Evolutionary conservation across 2,329 filamentous ascomycete species (phyloP).

Genomic region (Phoma herbarum): DNA sequence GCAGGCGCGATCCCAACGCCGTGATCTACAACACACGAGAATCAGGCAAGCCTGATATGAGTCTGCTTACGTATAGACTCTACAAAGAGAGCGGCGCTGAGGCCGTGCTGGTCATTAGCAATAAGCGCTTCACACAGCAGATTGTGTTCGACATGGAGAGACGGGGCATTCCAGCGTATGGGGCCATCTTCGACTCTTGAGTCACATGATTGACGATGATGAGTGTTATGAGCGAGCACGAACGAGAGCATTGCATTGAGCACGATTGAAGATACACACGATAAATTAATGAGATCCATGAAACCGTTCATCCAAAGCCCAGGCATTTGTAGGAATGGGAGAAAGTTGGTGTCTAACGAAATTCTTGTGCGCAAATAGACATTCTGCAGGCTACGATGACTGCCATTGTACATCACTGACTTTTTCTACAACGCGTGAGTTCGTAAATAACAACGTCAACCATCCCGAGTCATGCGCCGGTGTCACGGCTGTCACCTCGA

Average conservation of each 20-base stretch:
- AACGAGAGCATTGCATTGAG: neutral
- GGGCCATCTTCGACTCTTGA: conserved; percentile 75
- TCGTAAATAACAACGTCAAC: neutral
- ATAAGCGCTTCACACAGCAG: conserved; percentile 74
- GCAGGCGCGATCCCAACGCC: conserved; percentile 67
- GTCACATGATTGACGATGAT: neutral
- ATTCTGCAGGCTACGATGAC: neutral
- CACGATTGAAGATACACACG: neutral
- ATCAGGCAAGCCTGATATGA: conserved; percentile 70
- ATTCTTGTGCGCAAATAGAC: neutral
- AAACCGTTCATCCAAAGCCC: neutral
- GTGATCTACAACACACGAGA: conserved; percentile 73
- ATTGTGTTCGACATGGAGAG: conserved; percentile 75
- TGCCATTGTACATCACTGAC: neutral
- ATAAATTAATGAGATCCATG: neutral
- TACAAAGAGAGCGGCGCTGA: conserved; percentile 64
- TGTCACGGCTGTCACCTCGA: neutral
- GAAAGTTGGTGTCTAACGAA: neutral
- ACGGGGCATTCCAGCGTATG: conserved; percentile 73
- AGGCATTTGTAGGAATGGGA: too few relatives aligned
- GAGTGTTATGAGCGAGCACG: conserved; percentile 3
- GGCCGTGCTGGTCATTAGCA: conserved; percentile 78
- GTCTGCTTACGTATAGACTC: conserved; percentile 65
- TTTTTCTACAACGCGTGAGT: neutral
- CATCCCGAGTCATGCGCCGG: neutral